Evolutionary conservation across 2,329 filamentous ascomycete species (phyloP).

Genomic region (Diplodia mutila): DNA sequence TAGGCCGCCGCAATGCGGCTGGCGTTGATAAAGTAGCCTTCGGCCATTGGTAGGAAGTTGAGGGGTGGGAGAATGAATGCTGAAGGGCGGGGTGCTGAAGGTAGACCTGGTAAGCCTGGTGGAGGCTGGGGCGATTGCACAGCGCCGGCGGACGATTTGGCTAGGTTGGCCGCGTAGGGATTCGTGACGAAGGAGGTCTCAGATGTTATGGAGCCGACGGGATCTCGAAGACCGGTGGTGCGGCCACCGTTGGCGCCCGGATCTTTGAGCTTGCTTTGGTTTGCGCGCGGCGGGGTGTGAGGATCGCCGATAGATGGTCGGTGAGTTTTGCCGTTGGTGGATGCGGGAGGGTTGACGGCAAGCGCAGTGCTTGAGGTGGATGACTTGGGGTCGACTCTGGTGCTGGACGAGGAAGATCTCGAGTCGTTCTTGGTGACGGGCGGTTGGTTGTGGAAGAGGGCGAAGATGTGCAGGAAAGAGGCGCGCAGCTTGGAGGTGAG

Average conservation of each 20-base stretch:
- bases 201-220: slow-evolving; percentile 53
- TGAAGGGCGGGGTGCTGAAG: slow-evolving; percentile 49
- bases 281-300: slow-evolving; percentile 21
- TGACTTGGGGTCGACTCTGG: no score
- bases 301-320: slow-evolving; percentile 7
- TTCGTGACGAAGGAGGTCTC: slow-evolving; percentile 57
- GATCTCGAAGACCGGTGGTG: slow-evolving; percentile 50
- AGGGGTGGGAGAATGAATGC: slow-evolving; percentile 79
- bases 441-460: slow-evolving; percentile 91
- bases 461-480: slow-evolving; percentile 95
- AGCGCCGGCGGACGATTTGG: slow-evolving; percentile 33
- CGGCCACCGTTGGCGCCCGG: slow-evolving; percentile 31
- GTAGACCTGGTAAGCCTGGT: slow-evolving; percentile 43
- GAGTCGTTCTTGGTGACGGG: slow-evolving; percentile 53
- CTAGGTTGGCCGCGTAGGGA: slow-evolving; percentile 48
- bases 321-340: neutral
- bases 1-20: slow-evolving; percentile 72
- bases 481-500: slow-evolving; percentile 89
- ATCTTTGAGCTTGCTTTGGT: slow-evolving; percentile 22
- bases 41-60: slow-evolving; percentile 83
- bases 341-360: neutral
- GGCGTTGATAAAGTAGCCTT: slow-evolving; percentile 78
- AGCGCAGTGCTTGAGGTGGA: no score
- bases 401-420: slow-evolving; percentile 45
- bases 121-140: slow-evolving; percentile 30